Evolutionary conservation across 306 rosid genomes (phyloP).

Genomic region (Cicer pinnatifidum): DNA sequence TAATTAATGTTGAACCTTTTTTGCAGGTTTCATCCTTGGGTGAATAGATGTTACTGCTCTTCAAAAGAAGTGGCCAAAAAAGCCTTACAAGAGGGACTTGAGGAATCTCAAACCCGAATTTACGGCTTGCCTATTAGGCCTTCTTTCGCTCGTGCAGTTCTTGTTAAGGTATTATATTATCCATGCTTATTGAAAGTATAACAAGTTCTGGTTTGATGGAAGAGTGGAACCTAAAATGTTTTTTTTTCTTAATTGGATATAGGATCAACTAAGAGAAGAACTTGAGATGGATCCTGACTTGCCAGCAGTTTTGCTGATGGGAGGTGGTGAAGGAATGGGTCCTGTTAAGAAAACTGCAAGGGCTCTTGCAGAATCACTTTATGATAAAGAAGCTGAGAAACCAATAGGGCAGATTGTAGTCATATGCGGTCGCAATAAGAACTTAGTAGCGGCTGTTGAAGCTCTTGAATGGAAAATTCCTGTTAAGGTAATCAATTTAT

Average conservation of each 20-base stretch:
- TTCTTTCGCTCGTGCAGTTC: slow-evolving; percentile 86
- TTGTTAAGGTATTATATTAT: slow-evolving; percentile 56
- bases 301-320: slow-evolving; percentile 96
- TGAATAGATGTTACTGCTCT: slow-evolving; percentile 92
- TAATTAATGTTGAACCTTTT: slow-evolving; percentile 13
- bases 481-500: slow-evolving; percentile 61
- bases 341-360: slow-evolving; percentile 95
- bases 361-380: slow-evolving; percentile 83
- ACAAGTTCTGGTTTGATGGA: slow-evolving; percentile 17
- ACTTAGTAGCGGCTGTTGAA: slow-evolving; percentile 64
- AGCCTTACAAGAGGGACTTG: slow-evolving; percentile 77
- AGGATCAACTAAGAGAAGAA: slow-evolving; percentile 87
- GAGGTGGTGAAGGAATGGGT: slow-evolving; percentile 99
- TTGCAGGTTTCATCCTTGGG: slow-evolving; percentile 93
- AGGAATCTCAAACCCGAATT: slow-evolving; percentile 70
- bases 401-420: slow-evolving; percentile 82
- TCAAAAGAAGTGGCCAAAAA: slow-evolving; percentile 84
- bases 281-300: slow-evolving; percentile 78
- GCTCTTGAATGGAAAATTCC: slow-evolving; percentile 81
- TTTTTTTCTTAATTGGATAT: slow-evolving; percentile 12
- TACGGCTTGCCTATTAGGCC: slow-evolving; percentile 95
- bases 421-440: slow-evolving; percentile 87
- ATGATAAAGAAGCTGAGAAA: slow-evolving; percentile 62
- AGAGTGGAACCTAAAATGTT: slow-evolving; percentile 3
- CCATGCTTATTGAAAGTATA: slow-evolving; percentile 10